These are phyloP conservation scores for Debaryomycetaceae sp. DNA, from an alignment of 1,139 yeast species.

Conservation along the genomic window DNA sequence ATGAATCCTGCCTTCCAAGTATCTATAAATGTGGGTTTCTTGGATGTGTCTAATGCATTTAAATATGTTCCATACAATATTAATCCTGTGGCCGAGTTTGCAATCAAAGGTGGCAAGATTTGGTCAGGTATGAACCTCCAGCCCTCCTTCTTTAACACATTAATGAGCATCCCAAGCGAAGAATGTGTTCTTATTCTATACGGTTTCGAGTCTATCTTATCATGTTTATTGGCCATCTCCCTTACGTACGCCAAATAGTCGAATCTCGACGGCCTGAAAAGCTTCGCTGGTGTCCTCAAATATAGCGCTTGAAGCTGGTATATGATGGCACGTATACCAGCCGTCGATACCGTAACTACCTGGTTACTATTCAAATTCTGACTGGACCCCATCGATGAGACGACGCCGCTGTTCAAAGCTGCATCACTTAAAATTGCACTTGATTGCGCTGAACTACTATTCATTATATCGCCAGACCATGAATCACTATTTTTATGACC, in stretches of 20 bases:
- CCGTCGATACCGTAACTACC: constrained; percentile 55
- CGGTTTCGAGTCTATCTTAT: constrained; percentile 52
- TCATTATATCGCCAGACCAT: neutral
- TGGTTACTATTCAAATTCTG: constrained; percentile 24
- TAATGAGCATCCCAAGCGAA: constrained; percentile 65
- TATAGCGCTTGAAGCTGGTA: constrained; percentile 77
- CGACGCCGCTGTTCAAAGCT: neutral
- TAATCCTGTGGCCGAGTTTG: constrained; percentile 84
- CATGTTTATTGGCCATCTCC: constrained; percentile 46
- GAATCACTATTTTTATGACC: neutral
- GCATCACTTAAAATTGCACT: constrained; percentile 1
- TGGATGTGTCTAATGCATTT: constrained; percentile 39
- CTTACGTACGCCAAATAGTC: constrained; percentile 75
- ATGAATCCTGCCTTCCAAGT: constrained; percentile 78
- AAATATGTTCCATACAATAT: constrained; percentile 82
- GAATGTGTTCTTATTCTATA: constrained; percentile 74
- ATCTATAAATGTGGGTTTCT: constrained; percentile 31
- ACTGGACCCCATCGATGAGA: neutral
- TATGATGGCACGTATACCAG: constrained; percentile 79
- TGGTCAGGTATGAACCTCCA: constrained; percentile 86
- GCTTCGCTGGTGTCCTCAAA: constrained; percentile 77
- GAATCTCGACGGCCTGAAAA: constrained; percentile 85
- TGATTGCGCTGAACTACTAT: neutral
- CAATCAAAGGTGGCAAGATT: constrained; percentile 79
- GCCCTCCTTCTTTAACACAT: constrained; percentile 74